Percentiles rank a stretch among this genome's conserved stretches.
phyloP scores from a whole-genome alignment of 2,329 filamentous ascomycete species.

The Fusarium ramigenum region DNA sequence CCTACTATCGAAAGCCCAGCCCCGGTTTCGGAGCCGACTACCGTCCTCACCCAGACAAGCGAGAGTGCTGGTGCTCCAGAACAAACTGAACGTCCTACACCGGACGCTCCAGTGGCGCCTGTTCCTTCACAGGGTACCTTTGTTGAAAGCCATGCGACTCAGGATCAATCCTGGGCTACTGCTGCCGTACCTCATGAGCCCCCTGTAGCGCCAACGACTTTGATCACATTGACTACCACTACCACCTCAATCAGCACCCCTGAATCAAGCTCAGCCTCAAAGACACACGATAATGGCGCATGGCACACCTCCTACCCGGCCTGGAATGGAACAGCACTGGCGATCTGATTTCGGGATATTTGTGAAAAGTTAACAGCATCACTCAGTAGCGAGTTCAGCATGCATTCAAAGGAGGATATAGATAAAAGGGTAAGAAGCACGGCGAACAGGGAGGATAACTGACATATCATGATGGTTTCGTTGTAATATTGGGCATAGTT shows the following conservation, averaged over 20 bases:
- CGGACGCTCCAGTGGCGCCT: neutral
- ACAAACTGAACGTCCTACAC: conserved; percentile 4
- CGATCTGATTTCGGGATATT: conserved; percentile 15
- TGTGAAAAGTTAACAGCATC: conserved; percentile 5
- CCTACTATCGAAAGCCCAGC: neutral
- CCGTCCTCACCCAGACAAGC: conserved; percentile 11
- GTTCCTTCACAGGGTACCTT: conserved; percentile 10
- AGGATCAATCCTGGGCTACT: conserved; percentile 15
- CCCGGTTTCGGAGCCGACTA: conserved; percentile 4
- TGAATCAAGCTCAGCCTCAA: conserved; percentile 32
- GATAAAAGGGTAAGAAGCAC: conserved; percentile 9
- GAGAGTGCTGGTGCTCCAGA: neutral
- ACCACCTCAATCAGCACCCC: conserved; percentile 16
- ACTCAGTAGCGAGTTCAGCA: neutral
- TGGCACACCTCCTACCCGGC: conserved; percentile 59
- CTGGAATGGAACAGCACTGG: conserved; percentile 52
- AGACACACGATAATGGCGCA: conserved; percentile 53
- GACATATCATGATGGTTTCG: conserved; percentile 13
- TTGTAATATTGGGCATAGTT: conserved; percentile 14
- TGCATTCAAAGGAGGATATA: neutral
- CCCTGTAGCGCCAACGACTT: conserved; percentile 22
- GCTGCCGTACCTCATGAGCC: neutral
- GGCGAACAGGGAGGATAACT: conserved; percentile 19
- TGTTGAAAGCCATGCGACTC: neutral
- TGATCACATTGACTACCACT: conserved; percentile 14